These are phyloP conservation scores for Candida vartiovaarae DNA, from an alignment of 805 yeast genomes.

Conservation along the genomic window DNA sequence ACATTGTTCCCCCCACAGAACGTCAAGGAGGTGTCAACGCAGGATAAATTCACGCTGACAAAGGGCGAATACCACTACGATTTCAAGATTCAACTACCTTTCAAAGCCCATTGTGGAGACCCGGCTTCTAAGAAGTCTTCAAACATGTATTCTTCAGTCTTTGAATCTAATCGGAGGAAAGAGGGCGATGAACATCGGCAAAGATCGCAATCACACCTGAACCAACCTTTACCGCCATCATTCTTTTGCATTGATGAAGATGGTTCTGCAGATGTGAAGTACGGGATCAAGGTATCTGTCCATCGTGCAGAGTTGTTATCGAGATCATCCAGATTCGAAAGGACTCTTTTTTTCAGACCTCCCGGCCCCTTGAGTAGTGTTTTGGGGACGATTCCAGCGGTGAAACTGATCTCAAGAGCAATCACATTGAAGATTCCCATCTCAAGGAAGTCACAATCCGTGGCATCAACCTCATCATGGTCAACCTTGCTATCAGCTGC, in stretches of 20 bases:
- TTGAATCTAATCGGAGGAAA: background rate
- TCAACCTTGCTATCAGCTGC: no score
- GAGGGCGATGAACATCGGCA: background rate
- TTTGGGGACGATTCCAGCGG: no score
- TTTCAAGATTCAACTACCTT: no score
- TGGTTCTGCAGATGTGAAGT: background rate
- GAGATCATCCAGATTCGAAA: conserved; percentile 5
- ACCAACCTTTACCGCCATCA: background rate
- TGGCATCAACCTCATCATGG: no score
- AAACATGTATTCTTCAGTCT: background rate
- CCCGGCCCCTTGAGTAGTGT: background rate
- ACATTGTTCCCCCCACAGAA: background rate
- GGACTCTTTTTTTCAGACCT: conserved; percentile 2
- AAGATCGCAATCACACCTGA: background rate
- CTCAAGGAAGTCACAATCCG: no score
- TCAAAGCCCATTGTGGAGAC: background rate
- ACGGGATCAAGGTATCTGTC: conserved; percentile 7
- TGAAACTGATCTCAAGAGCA: no score
- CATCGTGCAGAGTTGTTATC: conserved; percentile 9
- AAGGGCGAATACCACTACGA: no score
- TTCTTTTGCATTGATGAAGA: background rate
- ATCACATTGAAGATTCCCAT: no score
- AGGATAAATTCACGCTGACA: background rate
- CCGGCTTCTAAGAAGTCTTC: background rate
- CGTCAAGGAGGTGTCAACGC: background rate